Evolutionary conservation across 257 asterid genomes (phyloP).

Genomic region (Solanum ossicruentum): DNA sequence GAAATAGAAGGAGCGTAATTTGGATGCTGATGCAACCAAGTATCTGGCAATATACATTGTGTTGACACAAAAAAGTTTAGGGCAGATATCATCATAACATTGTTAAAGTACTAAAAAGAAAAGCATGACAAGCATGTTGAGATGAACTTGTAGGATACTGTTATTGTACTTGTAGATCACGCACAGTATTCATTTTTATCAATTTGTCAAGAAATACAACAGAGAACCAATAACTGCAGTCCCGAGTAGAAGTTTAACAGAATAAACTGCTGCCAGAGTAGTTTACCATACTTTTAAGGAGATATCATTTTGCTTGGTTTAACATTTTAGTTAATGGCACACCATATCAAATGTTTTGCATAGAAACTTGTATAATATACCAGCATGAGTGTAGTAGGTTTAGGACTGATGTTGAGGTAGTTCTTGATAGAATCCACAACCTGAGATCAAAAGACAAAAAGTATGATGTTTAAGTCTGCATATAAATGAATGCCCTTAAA

Average conservation of each 20-base stretch:
- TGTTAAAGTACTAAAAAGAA: not conserved
- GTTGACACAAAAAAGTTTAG: not conserved
- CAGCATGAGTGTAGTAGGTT: slow-evolving; percentile 36
- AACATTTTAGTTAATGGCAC: not conserved
- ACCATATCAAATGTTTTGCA: not conserved
- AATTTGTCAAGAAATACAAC: not conserved
- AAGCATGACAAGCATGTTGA: not conserved
- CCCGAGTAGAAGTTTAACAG: not conserved
- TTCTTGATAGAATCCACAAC: slow-evolving; percentile 32
- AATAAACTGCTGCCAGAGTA: not conserved
- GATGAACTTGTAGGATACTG: not conserved
- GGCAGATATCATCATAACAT: not conserved
- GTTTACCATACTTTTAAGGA: not conserved
- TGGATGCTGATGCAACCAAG: not conserved
- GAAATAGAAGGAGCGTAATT: not conserved
- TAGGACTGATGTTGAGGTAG: slow-evolving; percentile 33
- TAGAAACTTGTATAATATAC: slow-evolving; percentile 1
- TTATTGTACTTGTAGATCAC: not conserved
- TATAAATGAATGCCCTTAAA: not conserved
- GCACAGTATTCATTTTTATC: not conserved
- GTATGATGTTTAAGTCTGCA: not conserved
- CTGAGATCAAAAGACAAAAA: slow-evolving; percentile 18
- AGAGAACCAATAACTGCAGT: not conserved
- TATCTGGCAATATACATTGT: not conserved
- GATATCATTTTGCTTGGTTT: not conserved